Evolutionary conservation across 495 filamentous ascomycete genomes (phyloP), one percentile per base, ranked within the genome.

Genomic region (Entonaema liquescens): DNA sequence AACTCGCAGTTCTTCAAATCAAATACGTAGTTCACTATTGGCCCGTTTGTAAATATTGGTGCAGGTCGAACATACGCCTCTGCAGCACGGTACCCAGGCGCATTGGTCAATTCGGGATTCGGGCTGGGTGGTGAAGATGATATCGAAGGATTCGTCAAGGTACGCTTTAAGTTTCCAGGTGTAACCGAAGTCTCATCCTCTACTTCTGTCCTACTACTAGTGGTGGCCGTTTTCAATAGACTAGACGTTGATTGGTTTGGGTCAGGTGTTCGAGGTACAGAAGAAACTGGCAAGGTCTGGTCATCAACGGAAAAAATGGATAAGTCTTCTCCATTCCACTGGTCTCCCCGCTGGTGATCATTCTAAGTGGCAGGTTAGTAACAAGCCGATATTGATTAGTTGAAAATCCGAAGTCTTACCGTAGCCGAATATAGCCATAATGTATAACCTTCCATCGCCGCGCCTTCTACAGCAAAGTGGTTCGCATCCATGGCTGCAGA

Each of bases 281-380:
- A 75, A 66, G 83, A 80, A 77, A 85, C 78, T 13, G 89, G 88
- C 0, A 97, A 83, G 25, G 89, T 85, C 23, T 86, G 86, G 75
- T 99, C 95, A 70, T 99, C 94, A 2, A 84, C 65, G 0, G 93
- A 97, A 74, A 88, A 92, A 35, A 99, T 96, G 7, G 93, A 97
- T 17, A 99, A 82, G 80, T 99, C 95, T 73, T 99, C 95, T 29
- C 95, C 95, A 68, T 99, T 98, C 95, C 95, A 99, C 49, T 93
- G 89, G 74, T 99, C 95, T 35, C 95, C 96, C 83, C 92, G 92
- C 74, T 91, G 83, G 71, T 99, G 95, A 60, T 90, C 89, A 77
- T 98, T 99, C 85, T 92, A 44, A 6, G 53, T 40, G 53, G 3
- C 31, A 9, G 4, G 42, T 77, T 54, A 70, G 72, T 52, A 53